A percentile compares a stretch with the other conserved stretches of the same genome.
Evolutionary conservation across 768 basidiomycete species (phyloP).

Genomic region (Hortiboletus flavorubellus): DNA sequence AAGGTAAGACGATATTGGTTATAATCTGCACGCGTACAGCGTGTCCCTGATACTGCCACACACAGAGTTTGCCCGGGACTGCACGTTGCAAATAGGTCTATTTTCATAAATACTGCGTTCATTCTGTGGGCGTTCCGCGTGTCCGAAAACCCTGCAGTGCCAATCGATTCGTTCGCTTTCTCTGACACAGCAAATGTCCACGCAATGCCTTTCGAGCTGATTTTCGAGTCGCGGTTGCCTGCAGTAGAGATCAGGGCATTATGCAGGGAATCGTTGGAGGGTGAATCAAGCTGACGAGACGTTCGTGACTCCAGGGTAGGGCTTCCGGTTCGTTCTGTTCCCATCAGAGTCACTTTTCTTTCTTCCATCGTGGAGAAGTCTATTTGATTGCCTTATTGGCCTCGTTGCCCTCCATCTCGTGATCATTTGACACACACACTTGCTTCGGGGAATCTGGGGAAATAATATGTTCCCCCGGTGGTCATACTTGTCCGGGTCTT

Average conservation of each 20-base stretch:
- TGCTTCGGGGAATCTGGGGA: too few relatives aligned
- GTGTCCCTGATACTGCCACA: too few relatives aligned
- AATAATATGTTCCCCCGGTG: too few relatives aligned
- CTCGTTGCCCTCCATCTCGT: too few relatives aligned
- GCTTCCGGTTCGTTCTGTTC: too few relatives aligned
- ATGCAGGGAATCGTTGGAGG: background rate
- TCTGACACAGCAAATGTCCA: background rate
- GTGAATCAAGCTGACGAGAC: background rate
- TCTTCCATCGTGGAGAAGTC: too few relatives aligned
- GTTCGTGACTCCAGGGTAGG: background rate
- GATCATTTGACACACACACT: too few relatives aligned
- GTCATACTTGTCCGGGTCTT: too few relatives aligned
- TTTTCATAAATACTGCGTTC: background rate
- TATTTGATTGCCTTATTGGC: too few relatives aligned
- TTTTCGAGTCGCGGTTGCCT: background rate
- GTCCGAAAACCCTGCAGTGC: background rate
- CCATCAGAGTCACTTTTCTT: too few relatives aligned
- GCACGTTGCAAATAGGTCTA: background rate
- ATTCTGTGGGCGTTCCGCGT: background rate
- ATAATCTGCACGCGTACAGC: background rate
- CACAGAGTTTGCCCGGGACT: background rate
- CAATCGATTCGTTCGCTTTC: background rate
- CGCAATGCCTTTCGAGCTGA: background rate
- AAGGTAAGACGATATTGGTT: background rate
- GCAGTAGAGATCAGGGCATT: constrained; percentile 1